Conservation (phyloP, 148 eudicot genomes). For the Pharnaceum exiguum region DNA sequence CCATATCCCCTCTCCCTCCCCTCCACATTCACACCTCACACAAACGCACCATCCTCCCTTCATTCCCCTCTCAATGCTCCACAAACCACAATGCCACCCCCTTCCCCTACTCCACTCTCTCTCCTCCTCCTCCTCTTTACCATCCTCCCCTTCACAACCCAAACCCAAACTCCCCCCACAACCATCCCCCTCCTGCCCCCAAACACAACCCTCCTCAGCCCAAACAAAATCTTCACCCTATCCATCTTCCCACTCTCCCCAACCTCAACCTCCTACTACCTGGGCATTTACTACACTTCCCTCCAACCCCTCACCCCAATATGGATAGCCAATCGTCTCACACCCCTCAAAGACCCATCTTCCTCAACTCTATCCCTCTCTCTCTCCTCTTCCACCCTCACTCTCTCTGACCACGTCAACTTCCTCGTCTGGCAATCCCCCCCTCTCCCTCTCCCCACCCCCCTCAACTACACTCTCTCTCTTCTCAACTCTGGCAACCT, state of each 20-base stretch:
- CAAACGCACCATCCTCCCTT: too few relatives aligned
- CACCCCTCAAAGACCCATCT: slow-evolving; percentile 28
- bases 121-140: neutral
- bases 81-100: neutral
- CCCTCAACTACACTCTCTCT: slow-evolving; percentile 22
- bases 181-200: slow-evolving; percentile 8
- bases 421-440: slow-evolving; percentile 35
- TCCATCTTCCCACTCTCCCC: slow-evolving; percentile 56
- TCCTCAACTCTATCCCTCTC: slow-evolving; percentile 28
- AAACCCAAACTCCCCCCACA: neutral
- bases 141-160: too few relatives aligned
- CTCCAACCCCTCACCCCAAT: slow-evolving; percentile 54
- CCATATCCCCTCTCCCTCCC: neutral
- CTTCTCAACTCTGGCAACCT: slow-evolving; percentile 59
- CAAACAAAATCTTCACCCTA: slow-evolving; percentile 41
- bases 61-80: too few relatives aligned
- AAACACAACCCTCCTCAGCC: slow-evolving; percentile 38
- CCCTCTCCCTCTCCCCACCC: slow-evolving; percentile 2
- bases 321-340: slow-evolving; percentile 73
- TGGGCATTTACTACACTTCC: slow-evolving; percentile 61
- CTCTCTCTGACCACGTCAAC: slow-evolving; percentile 22
- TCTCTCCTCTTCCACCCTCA: slow-evolving; percentile 22
- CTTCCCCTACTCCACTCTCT: neutral
- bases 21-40: neutral
- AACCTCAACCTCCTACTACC: slow-evolving; percentile 36